These are phyloP conservation scores for Aristolochia fimbriata DNA, from an alignment of 164 flowering plant species.

Conservation along the genomic window DNA sequence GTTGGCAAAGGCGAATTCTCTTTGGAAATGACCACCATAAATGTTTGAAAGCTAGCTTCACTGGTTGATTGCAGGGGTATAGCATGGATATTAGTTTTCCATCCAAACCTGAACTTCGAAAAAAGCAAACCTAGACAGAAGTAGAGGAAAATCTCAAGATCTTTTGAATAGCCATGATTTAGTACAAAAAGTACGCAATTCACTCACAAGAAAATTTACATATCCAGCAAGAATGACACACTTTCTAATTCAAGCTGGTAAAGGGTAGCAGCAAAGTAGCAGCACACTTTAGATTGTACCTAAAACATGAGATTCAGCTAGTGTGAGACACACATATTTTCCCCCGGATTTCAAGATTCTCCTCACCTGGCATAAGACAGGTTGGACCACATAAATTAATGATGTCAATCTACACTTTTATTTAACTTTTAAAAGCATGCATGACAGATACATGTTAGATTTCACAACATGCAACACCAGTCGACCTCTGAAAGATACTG, in stretches of 20 bases:
- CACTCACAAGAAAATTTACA: no score
- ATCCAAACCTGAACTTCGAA: constrained; percentile 73
- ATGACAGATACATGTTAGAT: constrained; percentile 7
- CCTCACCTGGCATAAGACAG: constrained; percentile 40
- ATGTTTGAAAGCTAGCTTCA: constrained; percentile 50
- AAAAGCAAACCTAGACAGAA: constrained; percentile 59
- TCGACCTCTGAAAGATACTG: constrained; percentile 78
- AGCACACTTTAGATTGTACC: constrained; percentile 41
- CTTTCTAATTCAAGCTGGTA: not conserved
- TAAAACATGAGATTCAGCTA: constrained; percentile 88
- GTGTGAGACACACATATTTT: constrained; percentile 68
- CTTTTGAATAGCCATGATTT: not conserved
- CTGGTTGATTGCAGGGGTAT: constrained; percentile 38
- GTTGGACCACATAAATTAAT: no score
- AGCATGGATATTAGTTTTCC: constrained; percentile 56
- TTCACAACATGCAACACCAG: constrained; percentile 12
- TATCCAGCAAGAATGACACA: no score
- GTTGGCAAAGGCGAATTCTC: constrained; percentile 27
- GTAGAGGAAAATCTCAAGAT: not conserved
- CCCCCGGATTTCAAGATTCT: constrained; percentile 67
- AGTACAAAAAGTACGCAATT: no score
- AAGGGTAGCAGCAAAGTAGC: not conserved
- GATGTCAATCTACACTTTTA: no score
- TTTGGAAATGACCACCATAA: constrained; percentile 68
- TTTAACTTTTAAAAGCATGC: not conserved